Conservation (phyloP, 176 grass and related monocot species). For the maize (Zea mays) region Zm-B73-REFERENCE-NAM-5.0 NC_050101.1:173955501-173956000, state of each 20-base stretch:
- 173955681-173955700: too few relatives aligned
- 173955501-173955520: too few relatives aligned
- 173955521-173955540: too few relatives aligned
- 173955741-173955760: neutral
- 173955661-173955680: too few relatives aligned
- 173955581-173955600: too few relatives aligned
- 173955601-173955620: too few relatives aligned
- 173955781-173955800: constrained; percentile 31
- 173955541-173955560: too few relatives aligned
- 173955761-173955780: neutral
- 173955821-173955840: neutral
- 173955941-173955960: neutral
- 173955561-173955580: too few relatives aligned
- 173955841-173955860: constrained; percentile 7
- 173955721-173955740: neutral
- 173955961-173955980: too few relatives aligned
- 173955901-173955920: constrained; percentile 11
- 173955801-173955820: neutral
- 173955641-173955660: too few relatives aligned
- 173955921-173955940: constrained; percentile 1
- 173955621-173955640: too few relatives aligned
- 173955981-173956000: too few relatives aligned
- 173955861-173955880: constrained; percentile 20
- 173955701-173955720: neutral
- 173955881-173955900: constrained; percentile 1